A percentile compares a stretch with the other conserved stretches of the same genome.
Conservation (phyloP, 768 basidiomycete species). For the Asterophora parasitica region DNA sequence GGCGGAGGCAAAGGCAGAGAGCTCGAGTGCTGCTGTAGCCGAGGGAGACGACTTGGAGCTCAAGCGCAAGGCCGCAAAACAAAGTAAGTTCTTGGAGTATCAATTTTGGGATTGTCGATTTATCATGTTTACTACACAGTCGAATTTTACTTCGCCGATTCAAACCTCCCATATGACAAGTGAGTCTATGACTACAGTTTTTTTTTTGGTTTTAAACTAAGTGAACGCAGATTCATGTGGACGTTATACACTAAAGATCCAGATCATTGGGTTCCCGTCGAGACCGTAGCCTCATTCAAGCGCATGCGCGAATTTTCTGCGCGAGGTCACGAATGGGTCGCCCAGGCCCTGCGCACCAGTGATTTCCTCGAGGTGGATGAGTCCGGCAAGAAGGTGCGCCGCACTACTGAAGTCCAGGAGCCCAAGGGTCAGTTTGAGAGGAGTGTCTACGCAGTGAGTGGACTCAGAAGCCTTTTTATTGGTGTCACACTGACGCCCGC, state of each 20-base stretch:
- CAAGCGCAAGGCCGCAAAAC: conserved; percentile 46
- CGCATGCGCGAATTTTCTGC: conserved; percentile 77
- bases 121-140: conserved; percentile 39
- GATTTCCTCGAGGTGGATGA: conserved; percentile 70
- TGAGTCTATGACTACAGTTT: conserved; percentile 23
- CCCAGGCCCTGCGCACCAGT: conserved; percentile 53
- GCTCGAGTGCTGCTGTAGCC: conserved; percentile 17
- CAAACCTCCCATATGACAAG: conserved; percentile 94
- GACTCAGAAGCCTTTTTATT: background rate
- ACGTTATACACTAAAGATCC: conserved; percentile 73
- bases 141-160: conserved; percentile 94
- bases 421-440: conserved; percentile 78
- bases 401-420: conserved; percentile 69
- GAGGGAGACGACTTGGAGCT: conserved; percentile 35
- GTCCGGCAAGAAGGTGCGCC: conserved; percentile 65
- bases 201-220: background rate
- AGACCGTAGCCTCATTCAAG: conserved; percentile 88
- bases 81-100: conserved; percentile 36
- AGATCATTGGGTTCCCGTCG: conserved; percentile 88
- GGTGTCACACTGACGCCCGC: background rate
- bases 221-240: conserved; percentile 81
- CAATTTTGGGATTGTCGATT: background rate
- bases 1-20: conserved; percentile 10
- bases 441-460: conserved; percentile 83
- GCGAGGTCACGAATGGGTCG: conserved; percentile 64